These are phyloP conservation scores for Lodderomyces oxycetoniae DNA, from an alignment of 1,139 yeast species.

Conservation along the genomic window DNA sequence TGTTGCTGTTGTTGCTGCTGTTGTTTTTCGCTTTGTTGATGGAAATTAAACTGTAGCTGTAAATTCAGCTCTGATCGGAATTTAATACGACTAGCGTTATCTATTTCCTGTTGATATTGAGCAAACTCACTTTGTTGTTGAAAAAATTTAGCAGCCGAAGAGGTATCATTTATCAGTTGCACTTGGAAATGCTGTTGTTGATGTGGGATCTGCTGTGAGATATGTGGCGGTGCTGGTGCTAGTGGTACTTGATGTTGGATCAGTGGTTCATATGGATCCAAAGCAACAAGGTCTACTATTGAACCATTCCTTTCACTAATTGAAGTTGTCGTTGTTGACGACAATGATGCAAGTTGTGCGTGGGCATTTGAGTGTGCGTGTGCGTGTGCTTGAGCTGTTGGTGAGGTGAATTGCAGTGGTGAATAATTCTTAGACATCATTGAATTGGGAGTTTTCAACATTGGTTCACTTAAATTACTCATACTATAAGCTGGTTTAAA, in stretches of 20 bases:
- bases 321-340: constrained; percentile 4
- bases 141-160: not conserved
- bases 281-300: too few species aligned
- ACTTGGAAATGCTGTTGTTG: too few species aligned
- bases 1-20: not conserved
- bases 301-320: too few species aligned
- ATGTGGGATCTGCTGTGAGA: too few species aligned
- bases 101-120: constrained; percentile 4
- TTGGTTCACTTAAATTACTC: constrained; percentile 1
- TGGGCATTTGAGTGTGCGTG: too few species aligned
- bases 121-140: constrained; percentile 7
- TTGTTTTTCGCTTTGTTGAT: constrained; percentile 4
- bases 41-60: constrained; percentile 6
- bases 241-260: too few species aligned
- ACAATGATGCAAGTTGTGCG: constrained; percentile 2
- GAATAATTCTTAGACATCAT: constrained; percentile 7
- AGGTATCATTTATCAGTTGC: not conserved
- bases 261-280: too few species aligned
- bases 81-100: constrained; percentile 2
- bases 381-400: constrained; percentile 3
- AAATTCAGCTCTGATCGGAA: constrained; percentile 9
- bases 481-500: not conserved
- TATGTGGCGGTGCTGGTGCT: too few species aligned
- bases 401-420: constrained; percentile 10
- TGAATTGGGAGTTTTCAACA: constrained; percentile 7